Percentiles rank a stretch among this genome's conserved stretches.
Conservation (phyloP, 306 rosid genomes). For the Rosa rugosa region DNA sequence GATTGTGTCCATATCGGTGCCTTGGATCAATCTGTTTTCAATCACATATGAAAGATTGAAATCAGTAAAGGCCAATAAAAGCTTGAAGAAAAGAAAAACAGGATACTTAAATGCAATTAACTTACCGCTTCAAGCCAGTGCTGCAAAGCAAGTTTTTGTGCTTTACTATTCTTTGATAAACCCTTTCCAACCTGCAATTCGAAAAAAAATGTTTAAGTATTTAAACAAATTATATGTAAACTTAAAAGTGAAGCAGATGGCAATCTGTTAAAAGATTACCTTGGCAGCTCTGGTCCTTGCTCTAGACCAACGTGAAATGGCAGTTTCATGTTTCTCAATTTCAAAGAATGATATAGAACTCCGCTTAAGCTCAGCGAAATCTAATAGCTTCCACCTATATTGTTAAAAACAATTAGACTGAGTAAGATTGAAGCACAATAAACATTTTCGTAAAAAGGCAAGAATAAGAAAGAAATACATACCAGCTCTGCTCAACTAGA, state of each 20-base stretch:
- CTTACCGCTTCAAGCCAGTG: conserved; percentile 99
- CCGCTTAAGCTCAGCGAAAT: conserved; percentile 91
- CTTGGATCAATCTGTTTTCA: conserved; percentile 87
- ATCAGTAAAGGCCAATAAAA: conserved; percentile 30
- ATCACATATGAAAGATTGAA: conserved; percentile 18
- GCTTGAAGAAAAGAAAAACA: conserved; percentile 4
- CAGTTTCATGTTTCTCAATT: conserved; percentile 91
- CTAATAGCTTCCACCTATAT: conserved; percentile 95
- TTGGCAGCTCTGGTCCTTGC: conserved; percentile 98
- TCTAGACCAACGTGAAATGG: conserved; percentile 97
- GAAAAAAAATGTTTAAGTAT: conserved; percentile 20
- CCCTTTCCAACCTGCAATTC: conserved; percentile 93
- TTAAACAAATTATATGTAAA: conserved; percentile 6
- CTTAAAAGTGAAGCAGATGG: not conserved
- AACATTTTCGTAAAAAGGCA: conserved; percentile 1
- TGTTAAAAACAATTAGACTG: conserved; percentile 19
- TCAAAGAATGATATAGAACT: conserved; percentile 95
- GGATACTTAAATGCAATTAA: conserved; percentile 9
- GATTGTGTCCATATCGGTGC: conserved; percentile 97
- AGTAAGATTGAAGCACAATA: conserved; percentile 25
- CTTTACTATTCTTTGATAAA: conserved; percentile 80
- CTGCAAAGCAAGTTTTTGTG: conserved; percentile 93
- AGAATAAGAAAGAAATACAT: conserved; percentile 13
- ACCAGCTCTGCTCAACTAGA: conserved; percentile 99
- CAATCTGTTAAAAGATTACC: conserved; percentile 42